Percentiles rank a stretch among this genome's conserved stretches.
phyloP scores from a whole-genome alignment of 1,284 basidiomycete genomes.

The Leccinum fuscescens region DNA sequence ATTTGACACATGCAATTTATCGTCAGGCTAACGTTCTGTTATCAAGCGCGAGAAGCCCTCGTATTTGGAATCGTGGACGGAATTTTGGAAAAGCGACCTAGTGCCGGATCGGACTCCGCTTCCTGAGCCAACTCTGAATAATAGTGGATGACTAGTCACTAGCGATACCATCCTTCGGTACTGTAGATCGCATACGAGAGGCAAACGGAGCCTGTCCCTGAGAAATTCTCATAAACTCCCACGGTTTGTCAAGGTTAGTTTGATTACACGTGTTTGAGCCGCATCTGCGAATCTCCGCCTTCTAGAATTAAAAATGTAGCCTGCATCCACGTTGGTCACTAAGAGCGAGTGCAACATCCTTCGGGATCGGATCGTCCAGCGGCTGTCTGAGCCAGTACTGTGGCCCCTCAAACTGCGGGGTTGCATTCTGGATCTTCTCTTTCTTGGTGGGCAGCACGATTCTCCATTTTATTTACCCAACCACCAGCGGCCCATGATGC shows the following conservation, averaged over 20 bases:
- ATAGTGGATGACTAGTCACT: slow-evolving; percentile 6
- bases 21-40: slow-evolving; percentile 21
- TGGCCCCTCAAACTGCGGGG: slow-evolving; percentile 33
- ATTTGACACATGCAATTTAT: slow-evolving; percentile 20
- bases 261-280: slow-evolving; percentile 25
- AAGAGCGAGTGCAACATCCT: slow-evolving; percentile 4
- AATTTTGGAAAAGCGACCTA: slow-evolving; percentile 74
- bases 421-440: slow-evolving; percentile 18
- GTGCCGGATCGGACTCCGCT: slow-evolving; percentile 35
- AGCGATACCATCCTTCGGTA: slow-evolving; percentile 4
- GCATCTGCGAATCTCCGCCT: slow-evolving; percentile 29
- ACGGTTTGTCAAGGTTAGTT: slow-evolving; percentile 16
- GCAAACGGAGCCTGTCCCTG: slow-evolving; percentile 4
- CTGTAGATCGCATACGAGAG: slow-evolving; percentile 12
- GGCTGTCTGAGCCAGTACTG: not conserved
- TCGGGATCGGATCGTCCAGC: slow-evolving; percentile 29
- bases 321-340: not conserved
- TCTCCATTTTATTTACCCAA: slow-evolving; percentile 23
- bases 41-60: slow-evolving; percentile 76
- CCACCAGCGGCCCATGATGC: slow-evolving; percentile 13
- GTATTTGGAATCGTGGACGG: slow-evolving; percentile 90
- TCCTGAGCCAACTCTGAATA: slow-evolving; percentile 15
- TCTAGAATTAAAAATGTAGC: slow-evolving; percentile 16
- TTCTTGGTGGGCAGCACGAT: slow-evolving; percentile 10
- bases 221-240: slow-evolving; percentile 20